Base-by-base conservation (phyloP, 2,329 filamentous ascomycete species). In the Aphanoascus verrucosus region DNA sequence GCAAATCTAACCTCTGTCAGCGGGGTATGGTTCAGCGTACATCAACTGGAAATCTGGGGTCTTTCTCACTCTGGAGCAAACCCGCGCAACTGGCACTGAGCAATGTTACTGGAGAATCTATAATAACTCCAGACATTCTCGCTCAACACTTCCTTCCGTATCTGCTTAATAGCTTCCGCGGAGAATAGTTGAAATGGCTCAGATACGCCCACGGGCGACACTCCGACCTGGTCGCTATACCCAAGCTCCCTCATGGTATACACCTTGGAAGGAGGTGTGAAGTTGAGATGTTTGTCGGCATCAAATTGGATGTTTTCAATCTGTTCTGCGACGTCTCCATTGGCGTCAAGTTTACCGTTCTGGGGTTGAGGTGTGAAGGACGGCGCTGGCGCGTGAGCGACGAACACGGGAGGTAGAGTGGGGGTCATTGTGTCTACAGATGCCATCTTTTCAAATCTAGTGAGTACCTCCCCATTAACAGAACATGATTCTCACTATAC, bases 101-200 rank as follows among this genome's bases (percentile, higher is more conserved):
- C 75, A 57, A 84, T 72, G 57, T 82, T 81, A 61, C 79, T 81
- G 32, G 75, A 76, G 63, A 75, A 83, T 48, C 72, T 72, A 64
- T 76, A 82, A 41, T 81, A 77, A 7, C 74, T 66, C 58, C 77
- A 72, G 2, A 84, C 79, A 37, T 77, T 72, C 0, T 77, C 71
- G 45, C 74, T 75, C 38, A 84, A 70, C n/a, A 84, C 74, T 63
- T 86, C 82, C 2, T 68, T 68, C 52, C 83, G 74, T 75, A 85
- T 84, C 49, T 77, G 74, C 61, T 77, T 67, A 49, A 85, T 73
- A 1, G 82, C 81, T 45, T 83, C 79, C 32, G 73, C 62, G 9
- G 78, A 78, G 66, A 85, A 85, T 20, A 85, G 72, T 2, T 73
- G 72, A 64, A 85, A 85, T 0, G 82, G 81, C 55, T 84, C 78